Evolutionary conservation across 2,329 filamentous ascomycete species (phyloP), one percentile per base, ranked within the genome.

Genomic region (Kalaharituber pfeilii): DNA sequence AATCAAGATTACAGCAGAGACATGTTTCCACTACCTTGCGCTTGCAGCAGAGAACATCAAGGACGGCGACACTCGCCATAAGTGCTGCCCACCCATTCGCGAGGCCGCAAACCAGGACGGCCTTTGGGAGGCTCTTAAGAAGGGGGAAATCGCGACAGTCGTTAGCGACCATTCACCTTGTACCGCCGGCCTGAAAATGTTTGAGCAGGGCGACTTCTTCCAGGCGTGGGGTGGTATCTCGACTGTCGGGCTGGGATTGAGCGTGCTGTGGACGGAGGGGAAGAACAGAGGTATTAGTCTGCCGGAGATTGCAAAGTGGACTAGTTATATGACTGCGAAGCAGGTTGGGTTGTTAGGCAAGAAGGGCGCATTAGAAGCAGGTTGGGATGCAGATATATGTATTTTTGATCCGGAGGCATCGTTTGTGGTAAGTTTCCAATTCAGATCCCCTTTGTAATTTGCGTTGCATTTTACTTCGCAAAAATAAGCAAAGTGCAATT

Each of bases 111-210:
- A 95, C 71, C 84, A 89, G 64, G 84, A 94, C 63, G 77, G 77
- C 1, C 75, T 98, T 0, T 98, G 91, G 91, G 75, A 77, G 6
- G 91, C 96, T 69, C 73, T 98, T 62, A 65, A 71, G 0, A 80
- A 88, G 63, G 86, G 86, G 8, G 86, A 93, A 60, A 88, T 98
- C 68, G 78, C 80, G 65, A 96, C 91, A 0, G 77, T 98, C 27
- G 91, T 98, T 2, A 93, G 84, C 0, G 91, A 96, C 66, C 91
- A 98, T 72, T 94, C 86, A 4, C 91, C 91, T 5, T 96, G 91
- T 73, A 96, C 91, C 2, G 89, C 91, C 0, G 81, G 94, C 66
- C 76, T 98, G 53, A 98, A 98, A 69, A 77, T 94, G 18, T 49
- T 67, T 50, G 56, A 65, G 52, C 53, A 68, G 24, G 91, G 91